Evolutionary conservation across 495 filamentous ascomycete genomes (phyloP).

Genomic region (Trichoderma reesei): DNA sequence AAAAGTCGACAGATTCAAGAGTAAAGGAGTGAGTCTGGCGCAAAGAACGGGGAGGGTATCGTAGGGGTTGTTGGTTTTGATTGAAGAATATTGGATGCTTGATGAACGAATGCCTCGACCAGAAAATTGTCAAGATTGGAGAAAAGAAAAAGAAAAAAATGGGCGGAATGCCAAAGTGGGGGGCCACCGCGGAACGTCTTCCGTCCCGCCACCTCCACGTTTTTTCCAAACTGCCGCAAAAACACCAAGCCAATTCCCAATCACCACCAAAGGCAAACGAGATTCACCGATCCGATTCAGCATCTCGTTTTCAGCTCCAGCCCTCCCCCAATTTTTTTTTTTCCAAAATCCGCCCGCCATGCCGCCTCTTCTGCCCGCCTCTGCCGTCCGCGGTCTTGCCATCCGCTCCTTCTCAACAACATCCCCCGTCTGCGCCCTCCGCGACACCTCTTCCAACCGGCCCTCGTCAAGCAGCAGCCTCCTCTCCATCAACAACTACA

Average conservation of each 20-base stretch:
- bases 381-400: conserved; percentile 2
- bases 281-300: too few relatives aligned
- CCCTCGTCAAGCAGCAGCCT: conserved; percentile 8
- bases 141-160: not conserved
- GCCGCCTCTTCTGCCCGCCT: not conserved
- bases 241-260: conserved; percentile 4
- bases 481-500: not conserved
- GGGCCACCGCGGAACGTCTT: not conserved
- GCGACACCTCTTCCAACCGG: not conserved
- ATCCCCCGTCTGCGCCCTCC: not conserved
- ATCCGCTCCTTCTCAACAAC: conserved; percentile 9
- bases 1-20: not conserved
- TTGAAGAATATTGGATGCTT: too few relatives aligned
- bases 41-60: not conserved
- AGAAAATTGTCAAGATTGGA: not conserved
- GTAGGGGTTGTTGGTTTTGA: too few relatives aligned
- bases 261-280: not conserved
- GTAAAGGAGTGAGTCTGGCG: not conserved
- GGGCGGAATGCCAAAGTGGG: not conserved
- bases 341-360: not conserved
- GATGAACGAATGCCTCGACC: not conserved
- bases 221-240: not conserved
- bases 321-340: too few relatives aligned
- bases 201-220: not conserved
- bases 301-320: too few relatives aligned